These are phyloP conservation scores for Aquilaria yunnanensis DNA, from an alignment of 345 rosid genomes.

Conservation along the genomic window DNA sequence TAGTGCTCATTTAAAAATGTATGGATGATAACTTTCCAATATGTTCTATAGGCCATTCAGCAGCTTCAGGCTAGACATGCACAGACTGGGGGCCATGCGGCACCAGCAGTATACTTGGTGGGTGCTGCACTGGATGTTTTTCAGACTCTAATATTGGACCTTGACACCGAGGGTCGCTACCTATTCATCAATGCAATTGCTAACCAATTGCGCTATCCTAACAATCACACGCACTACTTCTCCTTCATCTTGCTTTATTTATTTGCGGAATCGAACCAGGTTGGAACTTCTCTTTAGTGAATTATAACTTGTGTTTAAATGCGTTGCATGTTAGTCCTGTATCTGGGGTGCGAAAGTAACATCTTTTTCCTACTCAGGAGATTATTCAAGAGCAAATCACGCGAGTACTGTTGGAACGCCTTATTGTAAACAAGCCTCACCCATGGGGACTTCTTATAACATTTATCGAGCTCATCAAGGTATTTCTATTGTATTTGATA, in stretches of 20 bases:
- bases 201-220: conserved; percentile 95
- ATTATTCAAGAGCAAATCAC: conserved; percentile 98
- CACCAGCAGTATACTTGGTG: conserved; percentile 36
- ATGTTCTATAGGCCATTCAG: conserved; percentile 55
- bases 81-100: conserved; percentile 46
- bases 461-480: conserved; percentile 97
- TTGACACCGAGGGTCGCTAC: conserved; percentile 98
- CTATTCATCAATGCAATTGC: conserved; percentile 91
- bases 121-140: conserved; percentile 90
- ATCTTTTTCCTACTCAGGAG: conserved; percentile 42
- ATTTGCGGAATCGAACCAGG: conserved; percentile 85
- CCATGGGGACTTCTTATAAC: conserved; percentile 99
- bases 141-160: conserved; percentile 63
- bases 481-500: conserved; percentile 6
- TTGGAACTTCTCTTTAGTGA: conserved; percentile 16
- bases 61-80: conserved; percentile 76
- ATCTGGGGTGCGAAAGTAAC: neutral
- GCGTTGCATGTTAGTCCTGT: neutral
- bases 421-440: conserved; percentile 89
- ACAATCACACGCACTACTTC: conserved; percentile 97
- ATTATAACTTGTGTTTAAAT: neutral
- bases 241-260: conserved; percentile 84
- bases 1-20: too few species aligned
- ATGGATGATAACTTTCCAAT: too few species aligned
- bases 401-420: conserved; percentile 89